A percentile compares a stretch with the other conserved stretches of the same genome.
Evolutionary conservation across 2,329 filamentous ascomycete genomes (phyloP).

Genomic region (Pseudodiploospora longispora): DNA sequence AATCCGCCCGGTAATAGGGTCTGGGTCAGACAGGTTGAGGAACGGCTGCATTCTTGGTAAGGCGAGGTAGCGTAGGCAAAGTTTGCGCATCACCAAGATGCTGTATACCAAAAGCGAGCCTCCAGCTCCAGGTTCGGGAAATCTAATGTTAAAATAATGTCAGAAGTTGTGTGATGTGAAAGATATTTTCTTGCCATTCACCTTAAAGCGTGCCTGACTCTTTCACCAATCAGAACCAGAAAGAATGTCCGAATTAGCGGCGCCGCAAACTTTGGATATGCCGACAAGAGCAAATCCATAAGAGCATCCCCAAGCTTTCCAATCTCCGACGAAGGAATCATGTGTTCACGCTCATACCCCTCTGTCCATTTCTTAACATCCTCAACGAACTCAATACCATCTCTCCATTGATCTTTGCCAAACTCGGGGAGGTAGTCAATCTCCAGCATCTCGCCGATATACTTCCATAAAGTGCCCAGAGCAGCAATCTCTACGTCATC

Average conservation of each 20-base stretch:
- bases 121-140: slow-evolving; percentile 34
- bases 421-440: slow-evolving; percentile 43
- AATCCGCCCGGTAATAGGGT: slow-evolving; percentile 46
- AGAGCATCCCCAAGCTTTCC: slow-evolving; percentile 49
- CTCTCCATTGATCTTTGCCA: slow-evolving; percentile 30
- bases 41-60: slow-evolving; percentile 46
- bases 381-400: slow-evolving; percentile 44
- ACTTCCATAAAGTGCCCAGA: slow-evolving; percentile 62
- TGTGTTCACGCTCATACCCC: slow-evolving; percentile 49
- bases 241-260: slow-evolving; percentile 42
- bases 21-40: slow-evolving; percentile 35
- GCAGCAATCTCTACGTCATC: slow-evolving; percentile 62
- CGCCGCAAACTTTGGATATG: slow-evolving; percentile 38
- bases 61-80: slow-evolving; percentile 48
- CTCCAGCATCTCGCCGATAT: slow-evolving; percentile 60
- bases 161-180: no score
- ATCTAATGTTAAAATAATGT: slow-evolving; percentile 18
- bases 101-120: slow-evolving; percentile 33
- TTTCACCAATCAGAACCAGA: slow-evolving; percentile 54
- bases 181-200: slow-evolving; percentile 24
- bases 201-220: slow-evolving; percentile 57
- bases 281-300: slow-evolving; percentile 50
- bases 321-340: slow-evolving; percentile 46
- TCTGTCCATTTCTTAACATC: slow-evolving; percentile 41
- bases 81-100: slow-evolving; percentile 43